Conservation (phyloP, 129 eudicot species). For the Arctium lappa region DNA sequence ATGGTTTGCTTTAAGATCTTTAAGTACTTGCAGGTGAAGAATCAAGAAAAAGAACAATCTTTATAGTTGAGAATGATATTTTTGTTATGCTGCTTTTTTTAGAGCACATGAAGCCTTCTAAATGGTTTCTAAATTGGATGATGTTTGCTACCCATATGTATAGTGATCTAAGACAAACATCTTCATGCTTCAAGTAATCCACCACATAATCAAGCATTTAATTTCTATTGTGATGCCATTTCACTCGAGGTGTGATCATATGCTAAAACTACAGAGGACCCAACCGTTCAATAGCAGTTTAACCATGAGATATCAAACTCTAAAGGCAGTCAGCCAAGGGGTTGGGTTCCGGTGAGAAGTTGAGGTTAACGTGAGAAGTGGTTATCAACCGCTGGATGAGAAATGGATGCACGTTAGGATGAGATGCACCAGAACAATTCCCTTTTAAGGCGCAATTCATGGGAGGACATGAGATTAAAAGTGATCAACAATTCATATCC, state of each 20-base stretch:
- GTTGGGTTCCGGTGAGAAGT: no score
- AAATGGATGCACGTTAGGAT: no score
- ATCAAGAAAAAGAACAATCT: conserved; percentile 9
- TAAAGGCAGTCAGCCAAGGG: not conserved
- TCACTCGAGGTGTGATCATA: not conserved
- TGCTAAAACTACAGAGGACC: not conserved
- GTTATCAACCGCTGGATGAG: no score
- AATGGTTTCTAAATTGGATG: not conserved
- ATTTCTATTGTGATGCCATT: not conserved
- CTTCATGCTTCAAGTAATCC: not conserved
- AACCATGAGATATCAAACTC: not conserved
- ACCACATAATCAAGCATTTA: not conserved
- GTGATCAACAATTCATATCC: no score
- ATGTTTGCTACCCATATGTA: not conserved
- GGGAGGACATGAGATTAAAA: no score
- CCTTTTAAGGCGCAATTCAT: no score
- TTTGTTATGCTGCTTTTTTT: not conserved
- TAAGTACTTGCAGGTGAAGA: not conserved
- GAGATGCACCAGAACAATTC: no score
- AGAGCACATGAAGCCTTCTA: not conserved
- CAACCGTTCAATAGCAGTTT: not conserved
- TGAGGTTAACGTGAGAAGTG: no score
- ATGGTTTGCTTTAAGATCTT: conserved; percentile 17
- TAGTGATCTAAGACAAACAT: not conserved
- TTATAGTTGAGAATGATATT: conserved; percentile 2